Evolutionary conservation across 1,284 basidiomycete genomes (phyloP).

Genomic region (Lentinus polychrous): DNA sequence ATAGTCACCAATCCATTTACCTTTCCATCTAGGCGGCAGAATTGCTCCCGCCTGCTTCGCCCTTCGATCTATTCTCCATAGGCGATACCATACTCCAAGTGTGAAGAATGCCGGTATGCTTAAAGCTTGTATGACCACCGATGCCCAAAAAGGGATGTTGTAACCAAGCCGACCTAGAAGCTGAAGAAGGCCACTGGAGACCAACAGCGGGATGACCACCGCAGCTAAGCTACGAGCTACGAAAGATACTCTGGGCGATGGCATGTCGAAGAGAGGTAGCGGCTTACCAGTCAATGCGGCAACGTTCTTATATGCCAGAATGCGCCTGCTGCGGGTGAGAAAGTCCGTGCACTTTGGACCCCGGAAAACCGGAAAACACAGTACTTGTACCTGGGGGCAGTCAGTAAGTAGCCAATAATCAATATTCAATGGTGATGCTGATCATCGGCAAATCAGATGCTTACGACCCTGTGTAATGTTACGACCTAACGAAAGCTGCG

Average conservation of each 20-base stretch:
- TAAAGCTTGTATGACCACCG: not conserved
- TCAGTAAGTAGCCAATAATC: too few relatives aligned
- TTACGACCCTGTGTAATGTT: too few relatives aligned
- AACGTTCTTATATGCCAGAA: too few relatives aligned
- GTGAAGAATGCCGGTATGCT: not conserved
- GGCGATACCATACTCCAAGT: not conserved
- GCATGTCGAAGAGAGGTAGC: not conserved
- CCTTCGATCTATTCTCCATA: not conserved
- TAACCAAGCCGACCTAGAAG: not conserved
- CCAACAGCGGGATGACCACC: not conserved
- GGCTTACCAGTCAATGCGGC: too few relatives aligned
- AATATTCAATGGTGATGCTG: too few relatives aligned
- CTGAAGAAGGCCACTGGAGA: not conserved
- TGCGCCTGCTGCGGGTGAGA: too few relatives aligned
- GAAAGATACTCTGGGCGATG: not conserved
- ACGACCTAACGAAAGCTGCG: too few relatives aligned
- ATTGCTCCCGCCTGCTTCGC: constrained; percentile 1
- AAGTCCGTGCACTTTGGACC: too few relatives aligned
- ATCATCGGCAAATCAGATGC: too few relatives aligned
- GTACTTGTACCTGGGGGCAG: constrained; percentile 12
- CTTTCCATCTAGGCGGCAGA: constrained; percentile 9
- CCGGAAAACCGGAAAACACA: not conserved
- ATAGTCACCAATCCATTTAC: constrained; percentile 11
- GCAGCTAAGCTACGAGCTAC: not conserved
- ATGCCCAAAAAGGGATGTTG: not conserved